Conservation (phyloP, 2,329 filamentous ascomycete genomes). For the Capronia epimyces region DNA sequence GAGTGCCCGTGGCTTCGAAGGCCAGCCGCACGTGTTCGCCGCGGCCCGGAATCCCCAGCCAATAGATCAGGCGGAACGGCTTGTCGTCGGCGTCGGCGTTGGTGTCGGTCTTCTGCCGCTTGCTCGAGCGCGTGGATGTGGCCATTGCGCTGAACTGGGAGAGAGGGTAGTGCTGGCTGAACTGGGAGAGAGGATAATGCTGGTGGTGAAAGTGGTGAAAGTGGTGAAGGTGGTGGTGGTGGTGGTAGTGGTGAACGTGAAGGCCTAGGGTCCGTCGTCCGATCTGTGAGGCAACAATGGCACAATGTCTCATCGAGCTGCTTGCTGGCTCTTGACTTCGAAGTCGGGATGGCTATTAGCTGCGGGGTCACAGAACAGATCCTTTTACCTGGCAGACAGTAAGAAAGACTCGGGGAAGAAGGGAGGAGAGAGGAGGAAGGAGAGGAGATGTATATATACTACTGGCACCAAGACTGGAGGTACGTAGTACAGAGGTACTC, state of each 20-base stretch:
- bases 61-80: conserved; percentile 22
- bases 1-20: conserved; percentile 61
- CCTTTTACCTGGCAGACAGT: too few species aligned
- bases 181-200: not conserved
- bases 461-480: too few species aligned
- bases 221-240: not conserved
- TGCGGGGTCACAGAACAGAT: too few species aligned
- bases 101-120: not conserved
- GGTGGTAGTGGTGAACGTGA: not conserved
- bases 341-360: too few species aligned
- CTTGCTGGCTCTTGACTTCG: not conserved
- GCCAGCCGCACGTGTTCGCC: conserved; percentile 68
- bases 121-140: not conserved
- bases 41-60: conserved; percentile 63
- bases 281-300: not conserved
- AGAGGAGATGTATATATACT: too few species aligned
- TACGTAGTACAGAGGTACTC: too few species aligned
- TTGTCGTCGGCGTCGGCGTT: not conserved
- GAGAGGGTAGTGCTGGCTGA: not conserved
- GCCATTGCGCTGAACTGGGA: not conserved
- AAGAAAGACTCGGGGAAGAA: too few species aligned
- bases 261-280: not conserved
- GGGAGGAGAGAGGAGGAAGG: too few species aligned
- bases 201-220: not conserved
- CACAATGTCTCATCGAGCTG: not conserved